A percentile compares a stretch with the other conserved stretches of the same genome.
Evolutionary conservation across 306 rosid species (phyloP).

Genomic region (Hippophae rhamnoides): DNA sequence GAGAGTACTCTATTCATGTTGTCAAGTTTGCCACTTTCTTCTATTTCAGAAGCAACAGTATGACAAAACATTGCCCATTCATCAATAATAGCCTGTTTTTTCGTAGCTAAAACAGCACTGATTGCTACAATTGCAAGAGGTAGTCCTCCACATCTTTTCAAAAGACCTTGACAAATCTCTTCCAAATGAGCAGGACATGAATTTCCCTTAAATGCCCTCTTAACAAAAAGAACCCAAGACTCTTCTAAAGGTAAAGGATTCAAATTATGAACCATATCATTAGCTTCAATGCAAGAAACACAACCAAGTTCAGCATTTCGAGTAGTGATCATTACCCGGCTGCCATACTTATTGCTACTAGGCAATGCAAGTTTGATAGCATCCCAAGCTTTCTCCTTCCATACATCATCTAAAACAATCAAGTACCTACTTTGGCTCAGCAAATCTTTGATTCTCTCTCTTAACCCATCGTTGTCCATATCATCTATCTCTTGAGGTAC

Average conservation of each 20-base stretch:
- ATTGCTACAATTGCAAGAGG: conserved; percentile 65
- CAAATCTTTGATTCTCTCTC: conserved; percentile 25
- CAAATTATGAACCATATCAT: conserved; percentile 24
- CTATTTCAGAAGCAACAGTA: conserved; percentile 32
- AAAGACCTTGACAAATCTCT: conserved; percentile 18
- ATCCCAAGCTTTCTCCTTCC: conserved; percentile 41
- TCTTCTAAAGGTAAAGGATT: conserved; percentile 31
- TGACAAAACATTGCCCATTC: conserved; percentile 35
- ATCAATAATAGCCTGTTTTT: conserved; percentile 30
- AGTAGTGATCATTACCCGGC: conserved; percentile 49
- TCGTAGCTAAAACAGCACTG: conserved; percentile 39
- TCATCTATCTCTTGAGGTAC: conserved; percentile 32
- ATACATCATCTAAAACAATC: conserved; percentile 47
- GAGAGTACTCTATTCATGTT: conserved; percentile 40
- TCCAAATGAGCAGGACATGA: conserved; percentile 36
- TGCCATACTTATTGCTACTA: conserved; percentile 25
- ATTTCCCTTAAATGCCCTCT: conserved; percentile 33
- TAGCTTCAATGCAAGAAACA: conserved; percentile 18
- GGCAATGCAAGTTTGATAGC: conserved; percentile 44
- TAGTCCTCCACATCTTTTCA: conserved; percentile 48
- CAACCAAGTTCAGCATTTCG: conserved; percentile 32
- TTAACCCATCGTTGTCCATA: conserved; percentile 25
- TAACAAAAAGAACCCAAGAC: conserved; percentile 36
- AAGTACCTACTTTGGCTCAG: conserved; percentile 38
- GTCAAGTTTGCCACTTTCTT: conserved; percentile 29